phyloP scores from a whole-genome alignment of 352 stramenopile genomes.

The Globisporangium takayamanum region DNA sequence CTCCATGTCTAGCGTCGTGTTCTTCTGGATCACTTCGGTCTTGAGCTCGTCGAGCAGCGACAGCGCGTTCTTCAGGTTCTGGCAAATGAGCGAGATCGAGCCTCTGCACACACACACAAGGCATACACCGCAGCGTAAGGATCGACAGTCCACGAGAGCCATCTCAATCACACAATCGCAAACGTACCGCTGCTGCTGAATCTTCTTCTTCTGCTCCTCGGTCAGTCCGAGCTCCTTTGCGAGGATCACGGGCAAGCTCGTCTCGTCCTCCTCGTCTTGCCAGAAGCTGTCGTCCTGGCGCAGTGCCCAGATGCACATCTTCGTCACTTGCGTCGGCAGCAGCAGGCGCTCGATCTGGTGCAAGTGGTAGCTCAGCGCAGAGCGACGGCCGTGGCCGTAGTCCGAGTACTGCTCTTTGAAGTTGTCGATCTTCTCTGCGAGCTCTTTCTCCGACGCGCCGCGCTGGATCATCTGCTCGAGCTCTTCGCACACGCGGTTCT shows the following conservation, averaged over 20 bases:
- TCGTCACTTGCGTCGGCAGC: conserved; percentile 92
- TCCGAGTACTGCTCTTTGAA: conserved; percentile 91
- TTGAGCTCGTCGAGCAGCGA: conserved; percentile 86
- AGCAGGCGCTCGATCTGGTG: conserved; percentile 92
- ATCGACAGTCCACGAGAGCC: neutral
- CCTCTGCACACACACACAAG: conserved; percentile 16
- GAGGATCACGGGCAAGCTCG: conserved; percentile 86
- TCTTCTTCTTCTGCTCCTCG: conserved; percentile 90
- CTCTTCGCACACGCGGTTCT: conserved; percentile 79
- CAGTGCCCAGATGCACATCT: conserved; percentile 90
- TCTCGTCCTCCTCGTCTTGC: conserved; percentile 86
- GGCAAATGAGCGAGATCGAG: conserved; percentile 74
- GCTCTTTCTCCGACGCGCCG: conserved; percentile 74
- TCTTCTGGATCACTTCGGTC: conserved; percentile 85
- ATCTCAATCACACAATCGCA: neutral
- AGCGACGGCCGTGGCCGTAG: conserved; percentile 89
- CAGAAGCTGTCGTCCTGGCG: conserved; percentile 89
- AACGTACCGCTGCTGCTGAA: conserved; percentile 86
- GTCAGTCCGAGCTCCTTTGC: conserved; percentile 86
- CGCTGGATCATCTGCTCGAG: conserved; percentile 80
- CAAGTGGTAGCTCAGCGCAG: conserved; percentile 85
- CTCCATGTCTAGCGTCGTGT: conserved; percentile 90
- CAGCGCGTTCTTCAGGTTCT: conserved; percentile 86
- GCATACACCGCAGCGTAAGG: conserved; percentile 2
- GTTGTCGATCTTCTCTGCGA: conserved; percentile 94